These are phyloP conservation scores for Pseudogymnoascus sp. DNA, from an alignment of 2,329 filamentous ascomycete genomes.

Conservation along the genomic window DNA sequence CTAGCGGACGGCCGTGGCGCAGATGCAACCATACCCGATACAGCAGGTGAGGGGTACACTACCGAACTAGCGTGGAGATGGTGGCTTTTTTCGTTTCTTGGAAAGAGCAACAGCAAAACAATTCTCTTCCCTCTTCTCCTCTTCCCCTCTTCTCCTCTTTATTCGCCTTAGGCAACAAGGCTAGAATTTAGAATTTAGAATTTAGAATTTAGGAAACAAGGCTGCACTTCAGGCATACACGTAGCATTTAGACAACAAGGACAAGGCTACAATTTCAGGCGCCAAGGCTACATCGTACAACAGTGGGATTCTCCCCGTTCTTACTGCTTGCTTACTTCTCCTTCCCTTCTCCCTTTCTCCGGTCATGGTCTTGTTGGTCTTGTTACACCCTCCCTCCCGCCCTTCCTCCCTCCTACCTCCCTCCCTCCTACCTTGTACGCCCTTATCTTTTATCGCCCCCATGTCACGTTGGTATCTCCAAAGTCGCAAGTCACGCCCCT, in stretches of 20 bases:
- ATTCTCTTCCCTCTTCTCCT: background rate
- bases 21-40: background rate
- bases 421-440: too few relatives aligned
- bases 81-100: background rate
- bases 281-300: background rate
- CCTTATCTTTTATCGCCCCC: background rate
- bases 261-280: background rate
- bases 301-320: background rate
- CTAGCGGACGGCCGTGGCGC: background rate
- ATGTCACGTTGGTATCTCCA: background rate
- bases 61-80: background rate
- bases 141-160: too few relatives aligned
- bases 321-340: too few relatives aligned
- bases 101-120: slow-evolving; percentile 2
- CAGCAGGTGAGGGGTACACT: slow-evolving; percentile 1
- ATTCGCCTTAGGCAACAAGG: too few relatives aligned
- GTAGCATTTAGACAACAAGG: too few relatives aligned
- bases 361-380: too few relatives aligned
- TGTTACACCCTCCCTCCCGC: too few relatives aligned
- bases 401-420: too few relatives aligned
- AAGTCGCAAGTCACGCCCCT: slow-evolving; percentile 1
- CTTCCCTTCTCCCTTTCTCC: background rate
- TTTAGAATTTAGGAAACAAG: background rate
- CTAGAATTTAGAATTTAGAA: background rate
- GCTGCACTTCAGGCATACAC: background rate